These are phyloP conservation scores for Leccinum broughii DNA, from an alignment of 768 basidiomycete species.

Conservation along the genomic window DNA sequence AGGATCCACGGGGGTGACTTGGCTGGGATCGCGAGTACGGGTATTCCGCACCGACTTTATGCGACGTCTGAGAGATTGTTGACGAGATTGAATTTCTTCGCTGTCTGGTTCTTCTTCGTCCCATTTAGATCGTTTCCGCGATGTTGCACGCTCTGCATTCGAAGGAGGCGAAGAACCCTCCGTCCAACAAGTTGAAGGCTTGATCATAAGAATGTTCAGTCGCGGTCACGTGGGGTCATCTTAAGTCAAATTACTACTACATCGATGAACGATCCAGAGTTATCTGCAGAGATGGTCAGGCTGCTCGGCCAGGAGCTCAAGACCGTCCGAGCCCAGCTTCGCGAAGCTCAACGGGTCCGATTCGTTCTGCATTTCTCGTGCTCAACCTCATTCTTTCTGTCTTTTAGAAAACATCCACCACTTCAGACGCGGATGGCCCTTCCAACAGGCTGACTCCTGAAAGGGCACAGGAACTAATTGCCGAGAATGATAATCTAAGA, in stretches of 20 bases:
- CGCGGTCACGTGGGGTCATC: not conserved
- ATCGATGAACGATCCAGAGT: slow-evolving; percentile 29
- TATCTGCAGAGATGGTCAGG: slow-evolving; percentile 27
- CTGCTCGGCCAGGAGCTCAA: slow-evolving; percentile 30
- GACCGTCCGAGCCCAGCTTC: slow-evolving; percentile 20
- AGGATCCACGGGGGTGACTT: slow-evolving; percentile 14
- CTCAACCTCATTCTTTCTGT: not conserved
- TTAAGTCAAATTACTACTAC: not conserved
- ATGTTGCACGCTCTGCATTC: slow-evolving; percentile 35
- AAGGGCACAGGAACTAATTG: slow-evolving; percentile 8
- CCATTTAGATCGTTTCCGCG: slow-evolving; percentile 81
- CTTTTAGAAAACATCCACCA: slow-evolving; percentile 13
- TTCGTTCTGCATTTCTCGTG: not conserved
- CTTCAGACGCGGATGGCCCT: not conserved
- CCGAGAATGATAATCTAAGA: slow-evolving; percentile 21
- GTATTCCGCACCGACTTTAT: slow-evolving; percentile 41
- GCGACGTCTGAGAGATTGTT: slow-evolving; percentile 55
- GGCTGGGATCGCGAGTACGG: slow-evolving; percentile 15
- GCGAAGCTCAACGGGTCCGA: slow-evolving; percentile 23
- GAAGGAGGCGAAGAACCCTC: slow-evolving; percentile 24
- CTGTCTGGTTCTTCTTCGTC: slow-evolving; percentile 48
- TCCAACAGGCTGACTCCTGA: slow-evolving; percentile 7
- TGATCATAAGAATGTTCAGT: not conserved
- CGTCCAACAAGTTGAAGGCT: not conserved
- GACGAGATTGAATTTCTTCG: slow-evolving; percentile 34